Base-by-base conservation (phyloP, 768 basidiomycete genomes). In the Leucosporidium creatinivorum region DNA sequence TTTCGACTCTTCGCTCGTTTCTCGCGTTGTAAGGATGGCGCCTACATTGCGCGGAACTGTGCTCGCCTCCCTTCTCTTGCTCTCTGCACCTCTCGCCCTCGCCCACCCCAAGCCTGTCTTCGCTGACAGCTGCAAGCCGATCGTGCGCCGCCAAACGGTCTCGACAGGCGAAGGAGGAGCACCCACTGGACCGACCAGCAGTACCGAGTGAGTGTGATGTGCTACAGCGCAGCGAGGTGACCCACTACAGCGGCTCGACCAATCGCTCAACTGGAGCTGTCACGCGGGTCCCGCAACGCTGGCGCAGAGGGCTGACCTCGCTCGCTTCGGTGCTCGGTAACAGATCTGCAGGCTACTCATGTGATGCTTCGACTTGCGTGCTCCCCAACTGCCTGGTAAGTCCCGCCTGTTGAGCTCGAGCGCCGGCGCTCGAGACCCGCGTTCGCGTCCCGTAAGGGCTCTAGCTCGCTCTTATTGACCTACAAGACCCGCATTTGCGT, bases 321-420 rank as follows among this genome's bases (percentile, higher is more conserved):
- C 8, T 44, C 39, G 39, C 13, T 44, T 44, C 15, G 39, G 39
- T 44, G 39, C 39, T 44, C 8, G 39, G 15, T 44, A 7, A 44
- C 82, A 13, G 76, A 75, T 84, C 87, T 36, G 84, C 86, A 1
- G 85, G 84, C 13, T 89, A 91, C 77, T 84, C 84, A 12, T 90
- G 89, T 75, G 86, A 89, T 73, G 39, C 86, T 0, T 77, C 77
- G 17, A 79, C 81, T 67, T 91, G 89, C 79, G 79, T 84, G 78
- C 81, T 89, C 8, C 89, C 89, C 0, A 78, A 80, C 61, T 91
- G 89, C 75, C 82, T 62, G 48, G 76, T 75, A 31, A 62, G 75
- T 70, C n/a, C 50, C 18, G 39, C 3, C 36, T 28, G 31, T 3
- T n/a, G n/a, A 13, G 17, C 58, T 58, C 36, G 18, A 44, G 33